Base-by-base conservation (phyloP, 1,284 basidiomycete species). In the Volvariella surrecta region DNA sequence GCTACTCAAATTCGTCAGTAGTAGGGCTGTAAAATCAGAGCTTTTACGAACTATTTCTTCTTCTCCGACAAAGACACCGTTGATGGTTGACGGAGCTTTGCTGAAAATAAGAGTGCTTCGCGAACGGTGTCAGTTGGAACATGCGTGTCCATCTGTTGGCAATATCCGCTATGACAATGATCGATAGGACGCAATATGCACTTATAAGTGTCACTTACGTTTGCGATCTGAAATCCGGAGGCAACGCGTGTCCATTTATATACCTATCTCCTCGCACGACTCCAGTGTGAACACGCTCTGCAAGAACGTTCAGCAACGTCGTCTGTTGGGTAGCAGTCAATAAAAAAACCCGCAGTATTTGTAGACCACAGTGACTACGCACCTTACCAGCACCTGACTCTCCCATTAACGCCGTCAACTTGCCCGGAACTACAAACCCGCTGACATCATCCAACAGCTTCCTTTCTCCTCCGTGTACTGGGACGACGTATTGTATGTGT, bases 81-180 rank as follows among this genome's bases (percentile, higher is more conserved):
- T 4, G 68, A 62, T 2, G 88, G 84, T 55, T 94, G 91, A 20
- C 91, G 79, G 3, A 95, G 66, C 49, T 80, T 70, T 0, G 91
- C 91, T 6, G 84, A 88, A 66, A 94, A 92, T 17, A 76, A 63
- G 0, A 96, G 64, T 0, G 91, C 87, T 56, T 96, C 91, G 20
- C 89, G 75, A 6, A 95, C 90, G 4, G 83, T 87, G n/a, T 71
- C 67, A 10, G 74, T 79, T 1, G 74, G 64, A n/a, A 83, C 61
- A 56, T 89, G 86, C 0, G 82, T 79, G 61, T 91, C 89, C 66
- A 80, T 82, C 57, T 91, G 88, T 54, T 89, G 86, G 44, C 79
- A 82, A 55, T 90, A 90, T 0, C 83, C 85, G 15, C 34, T 35
- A 35, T 31, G 30, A 16, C 34, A 35, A 19, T 35, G 8, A 35